A percentile compares a stretch with the other conserved stretches of the same genome.
Conservation (phyloP, 2,329 filamentous ascomycete species). For the Paraphaeosphaeria minitans region DNA sequence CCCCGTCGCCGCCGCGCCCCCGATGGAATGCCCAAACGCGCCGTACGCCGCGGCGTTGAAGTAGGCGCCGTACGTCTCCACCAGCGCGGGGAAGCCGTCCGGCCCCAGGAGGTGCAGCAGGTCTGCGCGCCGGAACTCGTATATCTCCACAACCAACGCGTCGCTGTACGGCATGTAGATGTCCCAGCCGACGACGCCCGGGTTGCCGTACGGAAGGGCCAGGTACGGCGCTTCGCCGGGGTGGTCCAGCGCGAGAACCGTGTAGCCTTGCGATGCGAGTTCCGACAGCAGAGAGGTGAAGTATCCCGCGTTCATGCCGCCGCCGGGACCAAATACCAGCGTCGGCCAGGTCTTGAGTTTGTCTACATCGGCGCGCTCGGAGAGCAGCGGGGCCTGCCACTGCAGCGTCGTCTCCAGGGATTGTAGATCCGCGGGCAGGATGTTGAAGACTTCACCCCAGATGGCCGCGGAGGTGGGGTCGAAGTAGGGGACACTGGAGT, state of each 20-base stretch:
- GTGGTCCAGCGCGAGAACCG: conserved; percentile 25
- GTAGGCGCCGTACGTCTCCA: conserved; percentile 11
- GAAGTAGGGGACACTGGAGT: conserved; percentile 26
- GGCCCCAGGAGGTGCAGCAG: conserved; percentile 1
- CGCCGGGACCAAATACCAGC: conserved; percentile 26
- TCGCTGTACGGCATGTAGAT: conserved; percentile 18
- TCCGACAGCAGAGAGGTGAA: conserved; percentile 18
- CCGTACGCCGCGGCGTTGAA: conserved; percentile 15
- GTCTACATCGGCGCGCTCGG: background rate
- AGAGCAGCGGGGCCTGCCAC: conserved; percentile 19
- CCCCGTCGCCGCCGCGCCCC: conserved; percentile 2
- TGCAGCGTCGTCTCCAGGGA: conserved; percentile 20
- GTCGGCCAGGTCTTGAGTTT: conserved; percentile 15
- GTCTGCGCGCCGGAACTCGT: conserved; percentile 25
- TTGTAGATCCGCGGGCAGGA: conserved; percentile 1
- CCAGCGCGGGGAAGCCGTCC: conserved; percentile 14
- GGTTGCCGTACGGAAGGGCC: conserved; percentile 11
- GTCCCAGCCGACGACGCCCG: conserved; percentile 20
- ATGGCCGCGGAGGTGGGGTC: conserved; percentile 27
- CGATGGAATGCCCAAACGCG: conserved; percentile 16
- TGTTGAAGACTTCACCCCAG: conserved; percentile 16
- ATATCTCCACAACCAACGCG: conserved; percentile 17
- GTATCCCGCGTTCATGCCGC: conserved; percentile 17
- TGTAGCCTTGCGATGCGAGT: conserved; percentile 26
- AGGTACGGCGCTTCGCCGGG: conserved; percentile 26